Percentiles rank a stretch among this genome's conserved stretches.
Evolutionary conservation across 192 early-diverging fungal genomes (phyloP).

Genomic region (Geranomyces variabilis): DNA sequence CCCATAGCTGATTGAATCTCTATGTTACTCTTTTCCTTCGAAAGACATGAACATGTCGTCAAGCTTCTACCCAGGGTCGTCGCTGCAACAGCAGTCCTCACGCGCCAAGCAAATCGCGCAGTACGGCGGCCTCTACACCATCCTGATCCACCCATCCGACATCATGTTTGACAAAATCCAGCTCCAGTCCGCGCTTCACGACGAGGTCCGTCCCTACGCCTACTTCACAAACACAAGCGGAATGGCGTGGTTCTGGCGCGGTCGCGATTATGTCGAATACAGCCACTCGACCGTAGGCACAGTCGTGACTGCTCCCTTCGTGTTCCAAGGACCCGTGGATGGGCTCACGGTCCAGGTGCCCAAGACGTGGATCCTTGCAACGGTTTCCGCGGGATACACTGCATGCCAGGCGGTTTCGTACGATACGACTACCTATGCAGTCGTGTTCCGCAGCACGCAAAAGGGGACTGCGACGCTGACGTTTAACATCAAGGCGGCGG

Average conservation of each 20-base stretch:
- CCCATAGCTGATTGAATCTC: too few relatives aligned
- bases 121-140: slow-evolving; percentile 8
- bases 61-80: neutral
- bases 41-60: neutral
- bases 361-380: neutral
- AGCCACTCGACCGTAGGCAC: neutral
- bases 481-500: neutral
- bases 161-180: slow-evolving; percentile 16
- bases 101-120: slow-evolving; percentile 3
- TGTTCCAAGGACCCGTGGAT: neutral
- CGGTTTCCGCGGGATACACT: neutral
- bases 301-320: neutral
- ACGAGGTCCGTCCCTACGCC: neutral
- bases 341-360: slow-evolving; percentile 5
- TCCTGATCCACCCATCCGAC: slow-evolving; percentile 16
- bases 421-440: neutral
- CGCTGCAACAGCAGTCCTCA: neutral
- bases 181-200: slow-evolving; percentile 5
- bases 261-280: slow-evolving; percentile 3
- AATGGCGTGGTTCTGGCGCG: slow-evolving; percentile 6
- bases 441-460: slow-evolving; percentile 1
- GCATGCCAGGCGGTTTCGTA: slow-evolving; percentile 9
- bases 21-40: too few relatives aligned
- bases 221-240: slow-evolving; percentile 14
- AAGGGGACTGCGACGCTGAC: slow-evolving; percentile 11